These are phyloP conservation scores for Wickerhamiella lipophila DNA, from an alignment of 805 yeast species.

Conservation along the genomic window DNA sequence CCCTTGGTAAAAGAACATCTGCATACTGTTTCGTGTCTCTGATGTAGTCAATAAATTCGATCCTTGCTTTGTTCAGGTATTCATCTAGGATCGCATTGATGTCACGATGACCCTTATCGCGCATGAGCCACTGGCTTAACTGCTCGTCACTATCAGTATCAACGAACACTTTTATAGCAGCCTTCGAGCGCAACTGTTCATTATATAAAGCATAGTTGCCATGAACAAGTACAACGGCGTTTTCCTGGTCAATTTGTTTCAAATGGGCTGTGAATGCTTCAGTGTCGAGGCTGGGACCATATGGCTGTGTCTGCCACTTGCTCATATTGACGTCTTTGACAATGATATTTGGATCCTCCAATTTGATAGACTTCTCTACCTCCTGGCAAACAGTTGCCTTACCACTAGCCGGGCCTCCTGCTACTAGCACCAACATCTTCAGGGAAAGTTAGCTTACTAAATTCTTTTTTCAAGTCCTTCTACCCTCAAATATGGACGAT, in stretches of 20 bases:
- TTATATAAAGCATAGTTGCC: slow-evolving; percentile 76
- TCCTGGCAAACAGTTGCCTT: slow-evolving; percentile 30
- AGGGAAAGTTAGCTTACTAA: background rate
- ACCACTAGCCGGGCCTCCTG: slow-evolving; percentile 54
- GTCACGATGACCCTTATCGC: slow-evolving; percentile 24
- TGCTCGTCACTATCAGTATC: slow-evolving; percentile 80
- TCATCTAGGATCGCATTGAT: slow-evolving; percentile 28
- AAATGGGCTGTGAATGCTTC: slow-evolving; percentile 17
- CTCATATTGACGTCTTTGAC: slow-evolving; percentile 34
- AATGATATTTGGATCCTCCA: slow-evolving; percentile 19
- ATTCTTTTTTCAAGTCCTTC: background rate
- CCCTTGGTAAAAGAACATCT: slow-evolving; percentile 62
- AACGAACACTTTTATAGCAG: slow-evolving; percentile 58
- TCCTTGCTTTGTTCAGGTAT: slow-evolving; percentile 46
- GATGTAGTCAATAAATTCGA: slow-evolving; percentile 56
- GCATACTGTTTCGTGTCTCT: slow-evolving; percentile 51
- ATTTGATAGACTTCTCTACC: slow-evolving; percentile 27
- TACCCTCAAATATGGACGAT: slow-evolving; percentile 20
- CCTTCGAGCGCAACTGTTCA: slow-evolving; percentile 38
- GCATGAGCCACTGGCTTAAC: slow-evolving; percentile 55
- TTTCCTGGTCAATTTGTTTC: background rate
- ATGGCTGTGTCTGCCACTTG: slow-evolving; percentile 25
- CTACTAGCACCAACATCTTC: slow-evolving; percentile 35
- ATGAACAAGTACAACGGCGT: slow-evolving; percentile 39
- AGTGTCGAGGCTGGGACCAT: slow-evolving; percentile 29